Base-by-base conservation (phyloP, 83 land plant species). In the Diphasiastrum complanatum region DNA sequence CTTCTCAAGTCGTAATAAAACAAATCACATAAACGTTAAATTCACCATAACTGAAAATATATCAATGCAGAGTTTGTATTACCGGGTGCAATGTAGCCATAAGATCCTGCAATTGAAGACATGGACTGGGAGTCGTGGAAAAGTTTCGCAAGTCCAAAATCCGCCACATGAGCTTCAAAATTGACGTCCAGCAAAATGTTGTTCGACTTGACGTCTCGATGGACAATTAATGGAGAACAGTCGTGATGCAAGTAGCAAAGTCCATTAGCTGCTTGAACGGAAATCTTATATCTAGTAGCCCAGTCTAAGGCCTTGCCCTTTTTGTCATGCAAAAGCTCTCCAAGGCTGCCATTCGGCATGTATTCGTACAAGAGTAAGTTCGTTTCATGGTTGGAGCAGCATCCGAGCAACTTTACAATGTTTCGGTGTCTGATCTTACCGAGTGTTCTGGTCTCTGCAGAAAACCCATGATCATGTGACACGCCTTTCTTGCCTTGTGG, bases 1-100 rank as follows among this genome's bases (percentile, higher is more conserved):
- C n/a, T n/a, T n/a, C n/a, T n/a, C n/a, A n/a, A n/a, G n/a, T n/a
- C n/a, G n/a, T n/a, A n/a, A n/a, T n/a, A n/a, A n/a, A n/a, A n/a
- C n/a, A n/a, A n/a, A n/a, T n/a, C n/a, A n/a, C n/a, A 38, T 38
- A 14, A 38, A 38, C 14, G 43, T 38, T 8, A 38, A 38, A 38
- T 38, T 8, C 43, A 38, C 8, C 12, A 38, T 8, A 38, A 38
- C 14, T 38, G 43, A 38, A 14, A 38, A 14, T 8, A 38, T 38
- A n/a, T n/a, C n/a, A n/a, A n/a, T n/a, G n/a, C n/a, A n/a, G n/a
- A n/a, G 14, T 38, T 8, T 8, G 8, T 38, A 8, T 38, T 23
- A 54, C 58, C 58, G 14, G 58, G 58, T 5, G 58, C 58, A 28
- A 54, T 54, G 58, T 54, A 54, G 5, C 58, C 58, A 25, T 54